Base-by-base conservation (phyloP, 2,329 filamentous ascomycete genomes). In the Penicillium concentricum region DNA sequence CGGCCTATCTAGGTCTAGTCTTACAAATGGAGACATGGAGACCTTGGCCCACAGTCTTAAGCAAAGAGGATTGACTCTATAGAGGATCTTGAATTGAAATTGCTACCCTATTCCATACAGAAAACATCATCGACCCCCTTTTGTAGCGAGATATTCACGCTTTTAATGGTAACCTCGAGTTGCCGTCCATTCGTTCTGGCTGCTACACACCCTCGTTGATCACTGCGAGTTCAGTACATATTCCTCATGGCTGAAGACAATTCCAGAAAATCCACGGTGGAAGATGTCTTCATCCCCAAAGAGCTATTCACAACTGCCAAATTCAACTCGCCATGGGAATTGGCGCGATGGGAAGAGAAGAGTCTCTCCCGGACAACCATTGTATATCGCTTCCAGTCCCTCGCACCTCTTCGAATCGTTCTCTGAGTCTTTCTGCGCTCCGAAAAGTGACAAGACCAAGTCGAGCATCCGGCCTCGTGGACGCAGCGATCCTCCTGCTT, bases 301-400 rank as follows among this genome's bases (percentile, higher is more conserved):
- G 56, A 56, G 15, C 60, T 63, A 16, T 46, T 63, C 8, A 41
- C 59, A 8, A 60, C 61, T 9, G 61, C 61, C 34, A 63, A 57
- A 38, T 63, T 63, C 56, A 47, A 53, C 48, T 63, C 61, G 8
- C 60, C 60, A 18, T 62, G 57, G 59, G 61, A 63, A 42, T 35
- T 57, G 35, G 51, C 50, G 18, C 58, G 58, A 50, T 63, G 61
- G 61, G 61, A 63, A 42, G n/a, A n/a, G n/a, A n/a, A n/a, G 58
- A 63, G 24, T 57, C 57, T 13, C 61, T 63, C 4, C 61, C 61
- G 8, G 43, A 57, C 18, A 63, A 63, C 44, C 35, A 62, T 15
- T 55, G 60, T 43, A 50, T 60, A 12, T 55, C 44, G 47, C 51
- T 56, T 32, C 44, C 28, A 12, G 26, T 35, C n/a, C 35, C 37